phyloP scores from a whole-genome alignment of 2,329 filamentous ascomycete species.

The Orbilia blumenaviensis region DNA sequence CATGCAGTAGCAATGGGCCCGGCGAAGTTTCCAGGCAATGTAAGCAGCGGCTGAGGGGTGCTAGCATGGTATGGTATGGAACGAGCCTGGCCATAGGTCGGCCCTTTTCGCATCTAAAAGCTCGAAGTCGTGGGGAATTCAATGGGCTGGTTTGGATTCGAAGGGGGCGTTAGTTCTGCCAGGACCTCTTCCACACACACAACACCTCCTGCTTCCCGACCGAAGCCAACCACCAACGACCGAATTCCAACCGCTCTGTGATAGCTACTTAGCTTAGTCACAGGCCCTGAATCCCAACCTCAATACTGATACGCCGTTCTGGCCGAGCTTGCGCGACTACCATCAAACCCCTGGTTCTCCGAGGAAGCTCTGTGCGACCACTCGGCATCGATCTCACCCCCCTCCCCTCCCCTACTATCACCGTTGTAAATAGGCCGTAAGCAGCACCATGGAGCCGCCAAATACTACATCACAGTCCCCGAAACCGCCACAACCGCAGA shows the following conservation, averaged over 20 bases:
- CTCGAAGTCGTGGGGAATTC: not conserved
- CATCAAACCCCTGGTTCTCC: not conserved
- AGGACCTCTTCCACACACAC: not conserved
- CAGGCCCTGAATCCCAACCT: not conserved
- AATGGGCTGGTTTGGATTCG: too few species aligned
- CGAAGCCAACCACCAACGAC: not conserved
- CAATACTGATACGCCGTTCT: not conserved
- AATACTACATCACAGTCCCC: slow-evolving; percentile 21
- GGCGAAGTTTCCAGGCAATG: too few species aligned
- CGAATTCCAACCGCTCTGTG: too few species aligned
- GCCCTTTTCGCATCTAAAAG: not conserved
- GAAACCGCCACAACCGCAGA: slow-evolving; percentile 24
- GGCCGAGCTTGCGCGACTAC: not conserved
- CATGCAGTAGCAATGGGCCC: too few species aligned
- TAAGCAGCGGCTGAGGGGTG: too few species aligned
- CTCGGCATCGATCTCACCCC: not conserved
- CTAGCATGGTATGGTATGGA: too few species aligned
- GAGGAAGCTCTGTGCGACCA: not conserved
- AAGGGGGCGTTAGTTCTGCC: not conserved
- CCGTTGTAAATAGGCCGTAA: too few species aligned
- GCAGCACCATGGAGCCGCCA: slow-evolving; percentile 26
- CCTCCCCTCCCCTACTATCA: too few species aligned
- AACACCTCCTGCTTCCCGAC: not conserved
- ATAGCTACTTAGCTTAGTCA: too few species aligned
- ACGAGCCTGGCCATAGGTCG: too few species aligned